A percentile compares a stretch with the other conserved stretches of the same genome.
phyloP scores from a whole-genome alignment of 2,329 filamentous ascomycete species.

The Botrytis byssoidea region DNA sequence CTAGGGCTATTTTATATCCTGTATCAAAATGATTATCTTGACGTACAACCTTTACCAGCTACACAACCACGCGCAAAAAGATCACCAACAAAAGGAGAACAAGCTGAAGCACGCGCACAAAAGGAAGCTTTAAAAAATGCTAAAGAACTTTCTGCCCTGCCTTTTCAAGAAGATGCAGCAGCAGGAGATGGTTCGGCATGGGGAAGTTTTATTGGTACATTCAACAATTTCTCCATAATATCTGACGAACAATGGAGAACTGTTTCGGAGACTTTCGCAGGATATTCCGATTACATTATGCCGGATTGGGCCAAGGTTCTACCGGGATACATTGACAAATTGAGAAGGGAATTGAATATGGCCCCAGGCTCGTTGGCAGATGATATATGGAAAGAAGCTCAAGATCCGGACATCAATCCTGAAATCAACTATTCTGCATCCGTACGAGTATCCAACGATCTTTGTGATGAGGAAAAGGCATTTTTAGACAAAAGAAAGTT shows the following conservation, averaged over 20 bases:
- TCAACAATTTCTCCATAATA: conserved; percentile 49
- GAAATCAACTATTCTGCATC: conserved; percentile 80
- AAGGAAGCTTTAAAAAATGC: conserved; percentile 33
- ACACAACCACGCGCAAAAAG: conserved; percentile 32
- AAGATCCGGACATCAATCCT: conserved; percentile 78
- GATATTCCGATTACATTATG: conserved; percentile 62
- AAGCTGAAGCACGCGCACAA: conserved; percentile 25
- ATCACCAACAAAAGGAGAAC: conserved; percentile 29
- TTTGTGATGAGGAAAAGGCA: conserved; percentile 79
- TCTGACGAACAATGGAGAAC: conserved; percentile 55
- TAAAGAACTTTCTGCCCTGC: conserved; percentile 30
- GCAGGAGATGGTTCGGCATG: conserved; percentile 35
- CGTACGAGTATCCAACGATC: conserved; percentile 76
- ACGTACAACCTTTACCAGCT: conserved; percentile 37
- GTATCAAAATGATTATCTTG: conserved; percentile 33
- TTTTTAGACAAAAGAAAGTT: conserved; percentile 69
- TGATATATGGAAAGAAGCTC: conserved; percentile 90
- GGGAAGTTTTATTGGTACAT: conserved; percentile 34
- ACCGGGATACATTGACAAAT: conserved; percentile 74
- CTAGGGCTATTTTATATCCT: conserved; percentile 36
- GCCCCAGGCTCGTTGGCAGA: conserved; percentile 83
- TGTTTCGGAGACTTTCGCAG: conserved; percentile 53
- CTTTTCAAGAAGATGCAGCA: conserved; percentile 29
- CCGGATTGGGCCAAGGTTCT: conserved; percentile 80
- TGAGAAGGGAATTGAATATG: conserved; percentile 85